Conservation (phyloP, 2,329 filamentous ascomycete genomes). For the Calonectria honghensis region DNA sequence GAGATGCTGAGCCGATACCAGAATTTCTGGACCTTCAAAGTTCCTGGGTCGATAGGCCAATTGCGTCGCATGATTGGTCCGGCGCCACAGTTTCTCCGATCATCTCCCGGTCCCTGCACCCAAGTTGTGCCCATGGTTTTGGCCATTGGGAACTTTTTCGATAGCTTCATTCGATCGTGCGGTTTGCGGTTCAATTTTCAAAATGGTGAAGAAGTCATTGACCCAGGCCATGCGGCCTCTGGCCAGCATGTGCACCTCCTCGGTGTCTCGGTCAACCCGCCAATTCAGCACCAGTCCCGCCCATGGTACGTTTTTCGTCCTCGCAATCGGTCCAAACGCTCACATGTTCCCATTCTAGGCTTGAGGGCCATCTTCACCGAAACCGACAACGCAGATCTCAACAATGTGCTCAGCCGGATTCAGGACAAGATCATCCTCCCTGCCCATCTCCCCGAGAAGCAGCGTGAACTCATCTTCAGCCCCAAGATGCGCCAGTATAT, state of each 20-base stretch:
- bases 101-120: constrained; percentile 42
- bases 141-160: constrained; percentile 22
- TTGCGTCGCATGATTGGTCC: constrained; percentile 61
- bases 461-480: constrained; percentile 73
- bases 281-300: constrained; percentile 58
- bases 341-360: constrained; percentile 50
- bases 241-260: constrained; percentile 42
- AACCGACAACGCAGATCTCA: constrained; percentile 72
- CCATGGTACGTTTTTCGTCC: constrained; percentile 51
- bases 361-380: constrained; percentile 67
- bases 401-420: constrained; percentile 70
- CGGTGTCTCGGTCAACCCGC: constrained; percentile 41
- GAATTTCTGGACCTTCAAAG: constrained; percentile 55
- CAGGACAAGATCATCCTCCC: constrained; percentile 78
- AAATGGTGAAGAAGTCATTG: constrained; percentile 52
- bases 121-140: constrained; percentile 41
- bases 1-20: constrained; percentile 48
- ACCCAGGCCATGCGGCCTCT: constrained; percentile 54
- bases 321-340: constrained; percentile 33
- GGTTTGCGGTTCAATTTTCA: constrained; percentile 18
- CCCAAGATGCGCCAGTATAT: constrained; percentile 68
- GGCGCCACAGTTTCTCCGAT: constrained; percentile 57
- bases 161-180: constrained; percentile 38
- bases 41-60: constrained; percentile 41
- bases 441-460: constrained; percentile 71